phyloP scores from a whole-genome alignment of 371 early-diverging fungal species.

The Encephalitozoon intestinalis region DNA sequence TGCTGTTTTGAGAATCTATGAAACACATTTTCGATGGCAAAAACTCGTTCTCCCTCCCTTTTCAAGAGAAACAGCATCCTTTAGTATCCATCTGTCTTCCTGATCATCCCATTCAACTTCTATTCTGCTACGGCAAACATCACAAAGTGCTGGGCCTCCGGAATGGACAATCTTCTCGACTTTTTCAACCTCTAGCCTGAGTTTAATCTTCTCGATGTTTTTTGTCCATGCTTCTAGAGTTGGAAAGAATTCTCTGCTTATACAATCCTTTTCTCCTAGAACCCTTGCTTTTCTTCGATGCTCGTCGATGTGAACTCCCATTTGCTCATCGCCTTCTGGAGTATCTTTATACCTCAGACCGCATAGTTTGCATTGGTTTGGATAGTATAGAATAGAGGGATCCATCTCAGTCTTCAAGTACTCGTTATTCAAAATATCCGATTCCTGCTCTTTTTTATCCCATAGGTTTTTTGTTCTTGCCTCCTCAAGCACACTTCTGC shows the following conservation, averaged over 20 bases:
- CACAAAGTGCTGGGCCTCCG: slow-evolving; percentile 14
- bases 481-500: neutral
- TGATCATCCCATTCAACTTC: slow-evolving; percentile 35
- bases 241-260: slow-evolving; percentile 40
- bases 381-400: neutral
- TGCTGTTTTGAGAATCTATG: neutral
- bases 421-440: neutral
- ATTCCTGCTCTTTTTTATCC: neutral
- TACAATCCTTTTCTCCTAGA: neutral
- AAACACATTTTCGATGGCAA: slow-evolving; percentile 33
- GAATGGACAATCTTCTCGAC: slow-evolving; percentile 12
- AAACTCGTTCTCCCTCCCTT: slow-evolving; percentile 12
- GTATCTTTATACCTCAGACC: slow-evolving; percentile 30
- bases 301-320: slow-evolving; percentile 33
- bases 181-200: slow-evolving; percentile 24
- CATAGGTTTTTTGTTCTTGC: neutral
- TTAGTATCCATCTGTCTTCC: slow-evolving; percentile 25
- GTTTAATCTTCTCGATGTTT: slow-evolving; percentile 22
- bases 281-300: slow-evolving; percentile 35
- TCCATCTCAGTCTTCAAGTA: neutral
- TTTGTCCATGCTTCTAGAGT: slow-evolving; percentile 21
- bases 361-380: slow-evolving; percentile 43
- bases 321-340: neutral
- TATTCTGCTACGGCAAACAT: slow-evolving; percentile 22
- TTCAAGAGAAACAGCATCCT: slow-evolving; percentile 17